Conservation (phyloP, 1,139 yeast species). For the Pichia sp. region DNA sequence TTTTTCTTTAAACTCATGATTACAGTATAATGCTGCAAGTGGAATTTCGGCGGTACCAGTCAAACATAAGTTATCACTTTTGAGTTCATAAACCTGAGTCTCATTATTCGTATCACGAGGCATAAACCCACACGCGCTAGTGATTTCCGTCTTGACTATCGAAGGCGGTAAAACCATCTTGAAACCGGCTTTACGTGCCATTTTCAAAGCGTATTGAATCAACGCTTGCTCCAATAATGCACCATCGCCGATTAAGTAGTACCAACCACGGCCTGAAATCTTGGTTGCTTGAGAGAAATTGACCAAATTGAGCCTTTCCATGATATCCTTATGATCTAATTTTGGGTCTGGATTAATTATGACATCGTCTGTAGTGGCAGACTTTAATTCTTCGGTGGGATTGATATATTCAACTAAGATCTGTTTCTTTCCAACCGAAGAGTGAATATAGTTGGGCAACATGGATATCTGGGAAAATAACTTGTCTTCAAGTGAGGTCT, state of each 20-base stretch:
- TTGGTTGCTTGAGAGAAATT: conserved; percentile 68
- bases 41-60: conserved; percentile 97
- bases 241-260: conserved; percentile 77
- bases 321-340: conserved; percentile 62
- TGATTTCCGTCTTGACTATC: conserved; percentile 67
- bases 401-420: conserved; percentile 46
- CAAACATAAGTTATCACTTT: conserved; percentile 44
- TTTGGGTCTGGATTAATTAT: conserved; percentile 3
- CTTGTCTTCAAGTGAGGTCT: conserved; percentile 29
- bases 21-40: conserved; percentile 59
- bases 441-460: conserved; percentile 63
- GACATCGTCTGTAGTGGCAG: conserved; percentile 13
- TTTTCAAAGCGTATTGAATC: conserved; percentile 63
- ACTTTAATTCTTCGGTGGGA: conserved; percentile 23
- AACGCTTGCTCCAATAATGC: conserved; percentile 88
- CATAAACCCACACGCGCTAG: conserved; percentile 88
- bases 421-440: conserved; percentile 40
- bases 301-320: conserved; percentile 49
- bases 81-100: conserved; percentile 68
- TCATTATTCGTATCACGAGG: conserved; percentile 89
- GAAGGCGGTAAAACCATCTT: conserved; percentile 75
- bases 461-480: conserved; percentile 38
- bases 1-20: conserved; percentile 24
- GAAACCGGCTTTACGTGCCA: conserved; percentile 65
- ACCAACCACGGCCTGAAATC: conserved; percentile 84